These are phyloP conservation scores for Achaetomium macrosporum DNA, from an alignment of 2,329 filamentous ascomycete species.

Conservation along the genomic window DNA sequence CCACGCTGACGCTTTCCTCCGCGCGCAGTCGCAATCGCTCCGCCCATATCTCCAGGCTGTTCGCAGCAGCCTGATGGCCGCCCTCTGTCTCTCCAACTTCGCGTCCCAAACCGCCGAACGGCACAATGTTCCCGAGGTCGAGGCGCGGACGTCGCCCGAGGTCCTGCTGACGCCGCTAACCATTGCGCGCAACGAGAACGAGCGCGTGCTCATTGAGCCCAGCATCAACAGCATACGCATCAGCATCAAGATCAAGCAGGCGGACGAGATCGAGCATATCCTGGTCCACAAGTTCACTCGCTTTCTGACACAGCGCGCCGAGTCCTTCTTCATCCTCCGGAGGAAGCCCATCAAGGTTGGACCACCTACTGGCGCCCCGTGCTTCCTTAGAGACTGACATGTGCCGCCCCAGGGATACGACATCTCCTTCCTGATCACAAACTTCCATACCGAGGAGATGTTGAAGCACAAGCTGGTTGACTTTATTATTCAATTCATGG, in stretches of 20 bases:
- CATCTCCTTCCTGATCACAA: slow-evolving; percentile 97
- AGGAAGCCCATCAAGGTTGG: slow-evolving; percentile 88
- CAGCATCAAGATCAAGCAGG: slow-evolving; percentile 99
- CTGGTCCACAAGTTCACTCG: slow-evolving; percentile 97
- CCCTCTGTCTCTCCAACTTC: slow-evolving; percentile 92
- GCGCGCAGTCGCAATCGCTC: slow-evolving; percentile 79
- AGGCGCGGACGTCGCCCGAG: slow-evolving; percentile 88
- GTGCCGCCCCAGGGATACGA: slow-evolving; percentile 71
- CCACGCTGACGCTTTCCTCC: slow-evolving; percentile 1
- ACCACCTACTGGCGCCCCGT: not conserved
- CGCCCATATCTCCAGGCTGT: slow-evolving; percentile 96
- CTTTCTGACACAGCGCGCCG: slow-evolving; percentile 91
- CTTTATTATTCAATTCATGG: slow-evolving; percentile 99
- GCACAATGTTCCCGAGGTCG: slow-evolving; percentile 97
- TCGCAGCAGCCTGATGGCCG: slow-evolving; percentile 86
- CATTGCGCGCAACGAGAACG: slow-evolving; percentile 92
- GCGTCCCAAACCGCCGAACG: slow-evolving; percentile 93
- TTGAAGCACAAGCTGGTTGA: slow-evolving; percentile 98
- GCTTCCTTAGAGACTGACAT: slow-evolving; percentile 8
- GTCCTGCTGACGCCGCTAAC: slow-evolving; percentile 86
- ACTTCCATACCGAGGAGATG: slow-evolving; percentile 98
- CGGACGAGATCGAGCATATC: slow-evolving; percentile 97
- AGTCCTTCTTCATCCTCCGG: slow-evolving; percentile 93
- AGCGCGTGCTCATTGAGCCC: slow-evolving; percentile 92
- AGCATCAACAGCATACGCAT: slow-evolving; percentile 95